Conservation (phyloP, 805 yeast genomes). For the Clavispora vitiphila region DNA sequence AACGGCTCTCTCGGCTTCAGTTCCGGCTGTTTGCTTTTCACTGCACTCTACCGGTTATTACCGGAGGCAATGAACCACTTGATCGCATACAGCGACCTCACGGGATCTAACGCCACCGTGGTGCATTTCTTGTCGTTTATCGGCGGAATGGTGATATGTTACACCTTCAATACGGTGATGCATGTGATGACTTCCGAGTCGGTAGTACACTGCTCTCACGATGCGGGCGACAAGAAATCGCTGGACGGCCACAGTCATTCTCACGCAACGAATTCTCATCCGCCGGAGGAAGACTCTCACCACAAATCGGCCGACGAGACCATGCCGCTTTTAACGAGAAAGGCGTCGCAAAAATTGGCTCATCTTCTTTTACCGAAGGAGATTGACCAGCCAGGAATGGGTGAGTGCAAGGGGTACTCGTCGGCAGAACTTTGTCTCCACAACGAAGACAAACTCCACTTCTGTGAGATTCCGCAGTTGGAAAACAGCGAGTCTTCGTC, state of each 20-base stretch:
- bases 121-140: slow-evolving; percentile 43
- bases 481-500: slow-evolving; percentile 1
- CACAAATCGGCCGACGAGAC: background rate
- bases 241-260: background rate
- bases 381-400: slow-evolving; percentile 23
- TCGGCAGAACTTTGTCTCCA: slow-evolving; percentile 34
- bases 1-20: slow-evolving; percentile 72
- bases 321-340: slow-evolving; percentile 10
- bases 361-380: slow-evolving; percentile 22
- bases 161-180: slow-evolving; percentile 55
- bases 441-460: slow-evolving; percentile 23
- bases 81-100: slow-evolving; percentile 12
- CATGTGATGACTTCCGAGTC: slow-evolving; percentile 77
- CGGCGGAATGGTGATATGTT: slow-evolving; percentile 59
- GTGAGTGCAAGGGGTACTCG: slow-evolving; percentile 47
- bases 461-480: slow-evolving; percentile 36
- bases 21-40: slow-evolving; percentile 76
- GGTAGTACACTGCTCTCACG: slow-evolving; percentile 81
- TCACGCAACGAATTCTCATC: background rate
- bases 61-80: slow-evolving; percentile 60
- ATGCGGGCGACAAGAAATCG: slow-evolving; percentile 21
- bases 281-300: background rate
- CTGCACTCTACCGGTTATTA: slow-evolving; percentile 71
- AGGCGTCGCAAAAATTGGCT: slow-evolving; percentile 18
- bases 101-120: slow-evolving; percentile 22